A percentile compares a stretch with the other conserved stretches of the same genome.
These are phyloP conservation scores for Phytophthora pini DNA, from an alignment of 352 stramenopile genomes.

Conservation along the genomic window DNA sequence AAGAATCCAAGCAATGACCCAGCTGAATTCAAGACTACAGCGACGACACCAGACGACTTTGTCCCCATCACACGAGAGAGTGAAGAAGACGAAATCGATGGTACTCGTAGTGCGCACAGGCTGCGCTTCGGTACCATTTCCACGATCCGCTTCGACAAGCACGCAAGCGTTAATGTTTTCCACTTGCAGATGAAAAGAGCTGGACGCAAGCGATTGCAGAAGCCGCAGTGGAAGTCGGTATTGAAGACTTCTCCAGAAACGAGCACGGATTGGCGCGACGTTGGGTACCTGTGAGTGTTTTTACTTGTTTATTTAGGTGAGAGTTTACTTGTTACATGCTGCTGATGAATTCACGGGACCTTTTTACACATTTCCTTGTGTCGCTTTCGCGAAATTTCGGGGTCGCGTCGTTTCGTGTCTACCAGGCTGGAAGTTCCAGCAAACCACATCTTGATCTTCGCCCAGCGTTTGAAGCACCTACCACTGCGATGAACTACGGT, in stretches of 20 bases:
- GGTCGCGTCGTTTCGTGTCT: slow-evolving; percentile 29
- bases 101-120: neutral
- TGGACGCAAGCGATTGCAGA: slow-evolving; percentile 11
- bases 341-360: no score
- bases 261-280: neutral
- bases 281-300: neutral
- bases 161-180: slow-evolving; percentile 15
- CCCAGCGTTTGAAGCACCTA: slow-evolving; percentile 3
- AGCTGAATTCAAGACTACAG: neutral
- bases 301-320: no score
- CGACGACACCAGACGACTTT: neutral
- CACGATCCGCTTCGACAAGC: slow-evolving; percentile 4
- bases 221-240: slow-evolving; percentile 5
- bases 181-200: neutral
- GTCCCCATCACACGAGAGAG: slow-evolving; percentile 10
- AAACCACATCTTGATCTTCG: slow-evolving; percentile 23
- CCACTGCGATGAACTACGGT: slow-evolving; percentile 76
- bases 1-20: neutral
- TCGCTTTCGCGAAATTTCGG: neutral
- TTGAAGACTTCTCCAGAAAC: neutral
- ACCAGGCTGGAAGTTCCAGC: neutral
- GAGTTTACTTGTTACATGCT: no score
- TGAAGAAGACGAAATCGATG: neutral
- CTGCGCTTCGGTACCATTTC: slow-evolving; percentile 21
- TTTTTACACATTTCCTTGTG: neutral